Base-by-base conservation (phyloP, 306 rosid genomes). In the Coriaria nepalensis region DNA sequence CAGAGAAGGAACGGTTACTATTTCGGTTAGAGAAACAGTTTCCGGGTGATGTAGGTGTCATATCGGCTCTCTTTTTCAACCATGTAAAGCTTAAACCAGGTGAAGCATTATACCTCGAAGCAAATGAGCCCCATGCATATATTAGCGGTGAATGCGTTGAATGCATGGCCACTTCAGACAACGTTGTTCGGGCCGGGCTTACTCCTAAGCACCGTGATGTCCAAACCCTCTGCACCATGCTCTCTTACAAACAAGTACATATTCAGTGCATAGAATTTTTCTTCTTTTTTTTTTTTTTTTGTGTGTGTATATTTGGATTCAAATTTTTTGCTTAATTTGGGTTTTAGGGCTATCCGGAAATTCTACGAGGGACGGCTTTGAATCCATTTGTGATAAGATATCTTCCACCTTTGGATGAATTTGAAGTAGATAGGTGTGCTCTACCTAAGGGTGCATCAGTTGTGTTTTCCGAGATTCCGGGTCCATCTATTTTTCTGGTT, bases 91-190 rank as follows among this genome's bases (percentile, higher is more conserved):
- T 90, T 41, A 75, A 60, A 43, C 93, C 98, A 0, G 93, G 96
- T 7, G 98, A 90, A 73, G 95, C 98, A 7, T 64, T 90, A 45
- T 71, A 63, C 66, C 80, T 90, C 2, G 93, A 95, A 4, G 79
- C 94, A 52, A 85, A 90, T 15, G 98, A 85, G 62, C 98, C 93
- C 0, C 98, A 90, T 57, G 94, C 98, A 33, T 90, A 90, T 61
- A 50, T 85, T 50, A 68, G 60, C 0, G 98, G 98, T 1, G 95
- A 79, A 52, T 85, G 92, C 47, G 8, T 90, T 11, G 95, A 90
- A 55, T 90, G 98, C 68, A 90, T 90, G 98, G 98, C 98, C 15
- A 85, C 98, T 59, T 85, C 98, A 2, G 98, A 90, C 75, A 90
- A 90, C 44, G 98, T 90, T 38, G 93, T 90, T 13, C 79, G 98